Evolutionary conservation across 495 filamentous ascomycete genomes (phyloP), one percentile per base, ranked within the genome.

Genomic region (Tuber aestivum): DNA sequence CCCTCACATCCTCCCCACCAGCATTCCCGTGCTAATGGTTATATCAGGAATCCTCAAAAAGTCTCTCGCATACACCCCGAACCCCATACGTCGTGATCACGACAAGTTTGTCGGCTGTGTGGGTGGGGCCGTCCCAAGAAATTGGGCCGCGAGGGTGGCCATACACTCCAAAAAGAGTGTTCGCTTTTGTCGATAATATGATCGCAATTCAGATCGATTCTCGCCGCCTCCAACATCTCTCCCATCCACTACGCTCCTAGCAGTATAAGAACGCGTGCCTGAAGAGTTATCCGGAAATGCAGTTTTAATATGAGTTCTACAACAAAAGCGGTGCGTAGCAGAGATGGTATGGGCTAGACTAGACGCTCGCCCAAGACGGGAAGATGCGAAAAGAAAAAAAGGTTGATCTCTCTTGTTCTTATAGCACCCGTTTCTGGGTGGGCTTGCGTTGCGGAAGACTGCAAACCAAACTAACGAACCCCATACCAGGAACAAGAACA

Each of bases 221-320:
- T 21, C 21, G 8, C 18, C 42, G 48, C 48, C 42, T 32, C 23
- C 40, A 41, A 27, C 6, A 41, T 37, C 21, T 40, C 40, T 76
- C 73, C 4, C 72, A 40, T 3, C 18, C 50, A 56, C 9, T 56
- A 3, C n/a, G 50, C 23, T 6, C 14, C n/a, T 9, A 38, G n/a
- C 14, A 21, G 48, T 9, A 50, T 12, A 21, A 50, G 40, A 35
- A 35, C 0, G n/a, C 35, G 16, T 37, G 10, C 32, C 0, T 82
- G 41, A 75, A 87, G 84, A 96, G 95, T 79, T 93, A 92, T n/a
- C 21, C 21, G 48, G 21, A 50, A 1, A 93, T 95, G 61, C 92
- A 96, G 84, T 97, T 97, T 83, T 97, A 93, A 93, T 97, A 97
- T 77, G 94, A 97, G 83, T 97, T 89, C 84, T 88, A 90, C 73